phyloP scores from a whole-genome alignment of 768 basidiomycete species.

The Pisolithus tinctorius region DNA sequence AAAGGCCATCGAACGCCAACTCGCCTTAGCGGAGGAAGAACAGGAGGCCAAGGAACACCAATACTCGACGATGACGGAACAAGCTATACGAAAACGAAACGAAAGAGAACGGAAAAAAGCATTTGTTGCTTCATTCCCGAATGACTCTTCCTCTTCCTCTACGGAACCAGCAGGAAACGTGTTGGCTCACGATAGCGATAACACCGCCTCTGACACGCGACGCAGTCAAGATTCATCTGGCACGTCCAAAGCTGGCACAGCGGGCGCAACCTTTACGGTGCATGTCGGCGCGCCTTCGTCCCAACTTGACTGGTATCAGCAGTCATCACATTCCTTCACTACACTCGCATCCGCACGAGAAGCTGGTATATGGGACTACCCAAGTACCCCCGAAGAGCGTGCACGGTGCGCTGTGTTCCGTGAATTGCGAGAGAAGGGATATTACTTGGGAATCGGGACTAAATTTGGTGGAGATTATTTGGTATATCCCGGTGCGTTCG shows the following conservation, averaged over 20 bases:
- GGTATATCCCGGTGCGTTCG: conserved; percentile 81
- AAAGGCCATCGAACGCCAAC: conserved; percentile 41
- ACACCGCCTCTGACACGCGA: conserved; percentile 1
- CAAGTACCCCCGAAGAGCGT: conserved; percentile 53
- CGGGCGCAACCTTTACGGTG: conserved; percentile 40
- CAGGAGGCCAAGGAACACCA: conserved; percentile 41
- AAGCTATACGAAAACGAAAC: conserved; percentile 64
- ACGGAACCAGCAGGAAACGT: not conserved
- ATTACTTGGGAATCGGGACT: conserved; percentile 84
- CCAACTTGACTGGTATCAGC: conserved; percentile 62
- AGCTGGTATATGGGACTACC: conserved; percentile 76
- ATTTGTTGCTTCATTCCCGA: conserved; percentile 15
- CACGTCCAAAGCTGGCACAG: conserved; percentile 4
- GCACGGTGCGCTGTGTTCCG: conserved; percentile 78
- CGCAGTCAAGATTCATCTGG: not conserved
- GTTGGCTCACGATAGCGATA: not conserved
- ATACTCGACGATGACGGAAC: conserved; percentile 45
- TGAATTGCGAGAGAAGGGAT: conserved; percentile 75
- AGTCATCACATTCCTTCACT: conserved; percentile 36
- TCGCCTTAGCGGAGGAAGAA: conserved; percentile 41
- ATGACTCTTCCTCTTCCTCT: conserved; percentile 7
- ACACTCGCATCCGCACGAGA: conserved; percentile 54
- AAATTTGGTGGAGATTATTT: conserved; percentile 96
- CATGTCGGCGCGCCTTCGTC: conserved; percentile 61
- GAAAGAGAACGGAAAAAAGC: conserved; percentile 52